Evolutionary conservation across 2,329 filamentous ascomycete genomes (phyloP), one percentile per base, ranked within the genome.

Genomic region (Scytalidium lignicola): DNA sequence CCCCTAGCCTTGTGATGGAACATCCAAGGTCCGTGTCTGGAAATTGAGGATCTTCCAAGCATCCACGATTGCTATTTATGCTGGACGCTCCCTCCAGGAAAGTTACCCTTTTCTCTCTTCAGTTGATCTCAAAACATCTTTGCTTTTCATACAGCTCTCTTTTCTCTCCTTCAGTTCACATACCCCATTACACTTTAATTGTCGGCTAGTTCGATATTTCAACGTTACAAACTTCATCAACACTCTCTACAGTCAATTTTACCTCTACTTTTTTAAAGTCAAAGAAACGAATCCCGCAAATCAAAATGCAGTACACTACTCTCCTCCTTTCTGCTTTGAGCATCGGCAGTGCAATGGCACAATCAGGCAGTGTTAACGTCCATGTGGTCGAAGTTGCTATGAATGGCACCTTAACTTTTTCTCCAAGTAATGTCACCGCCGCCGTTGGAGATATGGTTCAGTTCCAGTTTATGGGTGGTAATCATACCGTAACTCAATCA

Each of bases 401-500:
- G 17, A 61, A 58, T 66, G 70, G 57, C 71, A 66, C 69, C 61
- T 20, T 86, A 50, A 75, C 70, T 53, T 91, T 82, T 74, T 80
- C 70, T 54, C 88, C 88, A 39, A 74, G 85, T 58, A 82, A 76
- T 61, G 65, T 92, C 64, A 74, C 72, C 54, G 86, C 83, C 26
- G 65, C 69, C n/a, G 68, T 73, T 2, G 87, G 88, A 55, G 74
- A 78, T 58, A 76, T 81, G 70, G 74, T 86, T 12, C 79, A 84
- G 68, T 86, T 85, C 73, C 80, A 85, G 66, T 86, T 85, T 71
- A 71, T 74, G 54, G 73, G 72, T 8, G 76, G 75, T 58, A 91
- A 91, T 74, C 88, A 92, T 76, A 90, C 86, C 45, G 81, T 90
- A 50, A 86, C 83, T 15, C 86, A 90, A 72, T 88, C 87, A 43